These are phyloP conservation scores for Iberis pinnata DNA, from an alignment of 345 rosid genomes.

Conservation along the genomic window DNA sequence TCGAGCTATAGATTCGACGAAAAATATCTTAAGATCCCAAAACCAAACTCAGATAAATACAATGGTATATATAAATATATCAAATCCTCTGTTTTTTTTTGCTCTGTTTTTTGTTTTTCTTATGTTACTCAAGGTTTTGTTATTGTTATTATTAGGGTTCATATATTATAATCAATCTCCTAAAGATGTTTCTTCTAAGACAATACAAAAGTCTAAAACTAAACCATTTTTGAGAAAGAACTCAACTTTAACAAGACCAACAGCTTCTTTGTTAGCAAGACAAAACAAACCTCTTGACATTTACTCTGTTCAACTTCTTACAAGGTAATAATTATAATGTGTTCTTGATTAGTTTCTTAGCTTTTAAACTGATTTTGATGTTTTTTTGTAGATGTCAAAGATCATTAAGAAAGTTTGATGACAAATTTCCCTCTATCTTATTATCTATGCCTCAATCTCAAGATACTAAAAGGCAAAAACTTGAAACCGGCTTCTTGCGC, in stretches of 20 bases:
- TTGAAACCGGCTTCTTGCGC: slow-evolving; percentile 59
- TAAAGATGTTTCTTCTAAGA: slow-evolving; percentile 16
- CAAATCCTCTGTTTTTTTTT: background rate
- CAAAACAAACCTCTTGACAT: slow-evolving; percentile 38
- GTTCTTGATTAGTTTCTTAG: background rate
- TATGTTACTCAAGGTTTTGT: slow-evolving; percentile 12
- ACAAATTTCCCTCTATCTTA: slow-evolving; percentile 30
- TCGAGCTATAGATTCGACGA: slow-evolving; percentile 27
- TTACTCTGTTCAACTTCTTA: slow-evolving; percentile 34
- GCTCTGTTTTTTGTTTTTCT: slow-evolving; percentile 4
- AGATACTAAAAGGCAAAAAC: slow-evolving; percentile 75
- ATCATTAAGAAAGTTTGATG: slow-evolving; percentile 27
- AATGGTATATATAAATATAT: slow-evolving; percentile 14
- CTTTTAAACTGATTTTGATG: slow-evolving; percentile 1
- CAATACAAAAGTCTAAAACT: slow-evolving; percentile 13
- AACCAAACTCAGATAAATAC: slow-evolving; percentile 20
- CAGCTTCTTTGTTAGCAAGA: slow-evolving; percentile 83
- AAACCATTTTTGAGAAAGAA: slow-evolving; percentile 34
- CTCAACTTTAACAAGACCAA: slow-evolving; percentile 73
- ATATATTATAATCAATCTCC: slow-evolving; percentile 16
- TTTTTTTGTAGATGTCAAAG: slow-evolving; percentile 38
- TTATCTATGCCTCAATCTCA: slow-evolving; percentile 34
- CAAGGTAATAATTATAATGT: slow-evolving; percentile 29
- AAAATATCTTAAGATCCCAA: slow-evolving; percentile 4
- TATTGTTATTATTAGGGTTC: slow-evolving; percentile 25